phyloP scores from a whole-genome alignment of 805 yeast genomes.

The Ogataea nakhonphanomensis region DNA sequence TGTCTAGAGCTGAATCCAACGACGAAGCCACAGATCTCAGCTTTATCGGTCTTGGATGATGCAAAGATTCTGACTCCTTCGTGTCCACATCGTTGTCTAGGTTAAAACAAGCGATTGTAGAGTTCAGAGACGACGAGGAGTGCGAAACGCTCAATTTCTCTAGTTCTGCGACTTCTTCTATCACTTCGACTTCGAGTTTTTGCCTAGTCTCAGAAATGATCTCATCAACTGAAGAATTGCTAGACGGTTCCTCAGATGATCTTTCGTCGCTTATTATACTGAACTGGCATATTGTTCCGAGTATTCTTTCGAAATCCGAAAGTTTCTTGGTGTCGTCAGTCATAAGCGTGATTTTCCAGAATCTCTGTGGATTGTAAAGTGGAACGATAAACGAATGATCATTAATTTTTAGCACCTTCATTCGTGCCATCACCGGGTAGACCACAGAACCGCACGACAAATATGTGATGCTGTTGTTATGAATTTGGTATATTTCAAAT shows the following conservation, averaged over 20 bases:
- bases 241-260: not conserved
- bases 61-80: conserved; percentile 9
- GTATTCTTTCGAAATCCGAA: conserved; percentile 7
- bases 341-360: conserved; percentile 55
- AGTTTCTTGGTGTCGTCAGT: conserved; percentile 30
- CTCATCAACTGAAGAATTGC: not conserved
- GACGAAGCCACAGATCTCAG: conserved; percentile 25
- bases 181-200: not conserved
- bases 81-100: conserved; percentile 19
- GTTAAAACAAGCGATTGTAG: conserved; percentile 36
- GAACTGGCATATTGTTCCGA: conserved; percentile 22
- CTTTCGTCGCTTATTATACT: conserved; percentile 6
- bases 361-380: conserved; percentile 69
- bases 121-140: conserved; percentile 31
- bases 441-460: conserved; percentile 66
- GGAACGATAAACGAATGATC: conserved; percentile 54
- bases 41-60: conserved; percentile 25
- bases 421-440: conserved; percentile 68
- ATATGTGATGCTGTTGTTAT: conserved; percentile 51
- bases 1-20: conserved; percentile 27
- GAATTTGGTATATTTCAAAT: conserved; percentile 57
- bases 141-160: conserved; percentile 8
- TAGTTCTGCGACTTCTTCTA: not conserved
- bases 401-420: conserved; percentile 52
- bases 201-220: not conserved